Conservation (phyloP, 768 basidiomycete species). For the Ephemerocybe angulata region DNA sequence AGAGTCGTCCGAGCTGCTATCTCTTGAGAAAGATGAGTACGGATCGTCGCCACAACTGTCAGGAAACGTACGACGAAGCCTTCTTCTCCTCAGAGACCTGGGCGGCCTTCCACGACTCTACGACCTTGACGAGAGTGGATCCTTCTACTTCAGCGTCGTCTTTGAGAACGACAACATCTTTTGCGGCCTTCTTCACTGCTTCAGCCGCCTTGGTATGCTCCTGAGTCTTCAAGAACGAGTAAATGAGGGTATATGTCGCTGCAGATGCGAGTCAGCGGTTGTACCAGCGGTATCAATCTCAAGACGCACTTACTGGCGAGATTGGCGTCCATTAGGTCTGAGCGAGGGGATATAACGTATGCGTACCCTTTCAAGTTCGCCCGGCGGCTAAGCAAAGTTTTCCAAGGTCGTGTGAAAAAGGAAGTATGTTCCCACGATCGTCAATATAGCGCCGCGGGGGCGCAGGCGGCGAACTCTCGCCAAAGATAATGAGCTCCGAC, state of each 20-base stretch:
- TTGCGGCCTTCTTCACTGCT: slow-evolving; percentile 72
- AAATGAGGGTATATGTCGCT: slow-evolving; percentile 77
- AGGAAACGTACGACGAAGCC: slow-evolving; percentile 19
- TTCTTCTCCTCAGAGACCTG: slow-evolving; percentile 21
- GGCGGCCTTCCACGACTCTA: slow-evolving; percentile 58
- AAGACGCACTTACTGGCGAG: slow-evolving; percentile 44
- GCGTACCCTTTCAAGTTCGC: neutral
- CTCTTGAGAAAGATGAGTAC: neutral
- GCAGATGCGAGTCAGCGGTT: slow-evolving; percentile 9
- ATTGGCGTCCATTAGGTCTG: slow-evolving; percentile 42
- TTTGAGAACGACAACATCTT: slow-evolving; percentile 55
- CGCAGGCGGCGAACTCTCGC: slow-evolving; percentile 11
- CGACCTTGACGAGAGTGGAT: slow-evolving; percentile 59
- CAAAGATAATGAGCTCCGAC: slow-evolving; percentile 37
- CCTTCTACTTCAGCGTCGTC: slow-evolving; percentile 46
- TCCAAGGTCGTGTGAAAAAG: slow-evolving; percentile 21
- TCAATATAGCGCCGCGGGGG: slow-evolving; percentile 6
- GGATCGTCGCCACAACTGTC: slow-evolving; percentile 2
- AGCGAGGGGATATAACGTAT: slow-evolving; percentile 8
- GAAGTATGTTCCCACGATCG: slow-evolving; percentile 27
- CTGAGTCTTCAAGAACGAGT: slow-evolving; percentile 65
- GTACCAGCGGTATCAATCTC: neutral
- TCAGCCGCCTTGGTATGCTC: slow-evolving; percentile 68
- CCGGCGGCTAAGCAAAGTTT: slow-evolving; percentile 14
- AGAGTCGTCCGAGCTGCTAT: slow-evolving; percentile 19